Percentiles rank a stretch among this genome's conserved stretches.
These are phyloP conservation scores for Rhizophora mangle DNA, from an alignment of 345 rosid species.

Conservation along the genomic window DNA sequence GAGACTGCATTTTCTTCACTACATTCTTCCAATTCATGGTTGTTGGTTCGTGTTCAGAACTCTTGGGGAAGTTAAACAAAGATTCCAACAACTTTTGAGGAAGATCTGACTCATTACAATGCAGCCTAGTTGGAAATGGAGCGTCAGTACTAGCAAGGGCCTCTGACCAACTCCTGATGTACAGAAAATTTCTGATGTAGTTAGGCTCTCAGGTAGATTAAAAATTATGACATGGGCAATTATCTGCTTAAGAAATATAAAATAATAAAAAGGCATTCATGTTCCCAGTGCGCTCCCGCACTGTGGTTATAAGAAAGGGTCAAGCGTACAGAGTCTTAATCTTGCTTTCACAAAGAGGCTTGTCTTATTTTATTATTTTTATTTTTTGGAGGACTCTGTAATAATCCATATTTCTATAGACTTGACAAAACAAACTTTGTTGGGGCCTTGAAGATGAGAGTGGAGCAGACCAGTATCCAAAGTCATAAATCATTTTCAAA, in stretches of 20 bases:
- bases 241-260: background rate
- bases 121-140: slow-evolving; percentile 37
- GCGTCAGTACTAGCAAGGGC: slow-evolving; percentile 42
- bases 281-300: background rate
- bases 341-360: no score
- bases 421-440: no score
- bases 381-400: background rate
- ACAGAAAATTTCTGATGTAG: slow-evolving; percentile 3
- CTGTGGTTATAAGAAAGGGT: no score
- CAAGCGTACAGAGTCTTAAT: no score
- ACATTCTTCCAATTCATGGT: slow-evolving; percentile 86
- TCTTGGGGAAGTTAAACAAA: slow-evolving; percentile 62
- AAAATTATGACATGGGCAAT: background rate
- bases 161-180: slow-evolving; percentile 49
- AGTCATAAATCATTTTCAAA: no score
- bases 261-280: background rate
- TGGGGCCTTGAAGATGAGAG: no score
- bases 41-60: slow-evolving; percentile 60
- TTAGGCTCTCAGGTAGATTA: background rate
- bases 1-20: slow-evolving; percentile 72
- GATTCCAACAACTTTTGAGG: slow-evolving; percentile 86
- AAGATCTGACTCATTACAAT: slow-evolving; percentile 38
- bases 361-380: no score
- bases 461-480: no score
- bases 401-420: background rate